Conservation (phyloP, 192 early-diverging fungal genomes). For the Coemansia sp. region DNA sequence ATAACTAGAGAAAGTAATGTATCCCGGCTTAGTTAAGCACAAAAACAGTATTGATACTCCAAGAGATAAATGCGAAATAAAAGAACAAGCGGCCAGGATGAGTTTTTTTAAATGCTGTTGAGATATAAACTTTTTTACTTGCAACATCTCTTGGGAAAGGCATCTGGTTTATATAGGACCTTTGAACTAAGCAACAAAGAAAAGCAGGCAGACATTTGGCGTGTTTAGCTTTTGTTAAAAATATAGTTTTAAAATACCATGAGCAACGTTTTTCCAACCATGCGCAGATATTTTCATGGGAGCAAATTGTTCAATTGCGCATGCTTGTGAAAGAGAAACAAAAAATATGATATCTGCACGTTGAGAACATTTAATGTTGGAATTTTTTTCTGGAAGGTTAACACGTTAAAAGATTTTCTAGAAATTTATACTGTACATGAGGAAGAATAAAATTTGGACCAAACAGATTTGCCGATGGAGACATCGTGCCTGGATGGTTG, state of each 20-base stretch:
- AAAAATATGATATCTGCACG: background rate
- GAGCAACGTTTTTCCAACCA: background rate
- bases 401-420: background rate
- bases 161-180: background rate
- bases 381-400: background rate
- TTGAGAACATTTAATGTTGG: background rate
- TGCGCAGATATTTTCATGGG: no score
- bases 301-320: no score
- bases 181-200: background rate
- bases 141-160: background rate
- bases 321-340: background rate
- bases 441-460: background rate
- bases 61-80: background rate
- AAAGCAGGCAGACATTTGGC: background rate
- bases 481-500: background rate
- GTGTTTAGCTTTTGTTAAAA: background rate
- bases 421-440: background rate
- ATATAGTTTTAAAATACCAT: background rate
- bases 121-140: background rate
- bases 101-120: background rate
- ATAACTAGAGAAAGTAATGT: background rate
- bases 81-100: background rate
- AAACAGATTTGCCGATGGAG: constrained; percentile 1
- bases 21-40: background rate
- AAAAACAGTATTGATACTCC: background rate